Conservation (phyloP, 2,329 filamentous ascomycete species). For the Fusarium poae region DNA sequence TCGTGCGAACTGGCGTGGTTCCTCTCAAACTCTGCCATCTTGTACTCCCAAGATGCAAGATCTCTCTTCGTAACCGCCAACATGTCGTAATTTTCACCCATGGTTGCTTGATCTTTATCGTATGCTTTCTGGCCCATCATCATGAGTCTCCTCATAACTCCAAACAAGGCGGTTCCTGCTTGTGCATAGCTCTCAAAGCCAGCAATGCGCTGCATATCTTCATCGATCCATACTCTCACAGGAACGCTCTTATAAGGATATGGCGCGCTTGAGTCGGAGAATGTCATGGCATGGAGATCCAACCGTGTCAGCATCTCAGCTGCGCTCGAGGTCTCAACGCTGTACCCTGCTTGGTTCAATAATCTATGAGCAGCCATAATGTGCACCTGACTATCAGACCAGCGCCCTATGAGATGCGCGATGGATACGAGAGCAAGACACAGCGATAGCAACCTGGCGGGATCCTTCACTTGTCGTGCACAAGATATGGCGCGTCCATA, state of each 20-base stretch:
- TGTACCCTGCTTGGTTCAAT: slow-evolving; percentile 37
- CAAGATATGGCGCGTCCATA: slow-evolving; percentile 50
- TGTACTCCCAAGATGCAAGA: slow-evolving; percentile 41
- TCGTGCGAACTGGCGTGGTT: slow-evolving; percentile 13
- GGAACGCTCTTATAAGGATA: slow-evolving; percentile 46
- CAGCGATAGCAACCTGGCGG: slow-evolving; percentile 48
- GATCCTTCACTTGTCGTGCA: slow-evolving; percentile 47
- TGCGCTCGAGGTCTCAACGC: slow-evolving; percentile 29
- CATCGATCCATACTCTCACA: slow-evolving; percentile 26
- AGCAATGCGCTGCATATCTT: slow-evolving; percentile 16
- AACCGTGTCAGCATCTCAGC: slow-evolving; percentile 49
- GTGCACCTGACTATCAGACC: slow-evolving; percentile 51
- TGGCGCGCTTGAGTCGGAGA: slow-evolving; percentile 51
- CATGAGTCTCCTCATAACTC: slow-evolving; percentile 40
- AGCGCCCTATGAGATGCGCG: slow-evolving; percentile 51
- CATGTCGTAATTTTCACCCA: neutral
- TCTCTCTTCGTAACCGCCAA: slow-evolving; percentile 23
- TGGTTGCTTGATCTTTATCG: neutral
- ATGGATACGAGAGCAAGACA: slow-evolving; percentile 52
- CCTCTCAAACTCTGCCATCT: slow-evolving; percentile 45
- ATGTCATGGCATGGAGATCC: slow-evolving; percentile 54
- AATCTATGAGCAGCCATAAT: slow-evolving; percentile 50
- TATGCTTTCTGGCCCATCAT: slow-evolving; percentile 33
- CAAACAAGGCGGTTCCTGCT: slow-evolving; percentile 42
- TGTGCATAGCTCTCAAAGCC: slow-evolving; percentile 42